A percentile compares a stretch with the other conserved stretches of the same genome.
Evolutionary conservation across 2,329 filamentous ascomycete genomes (phyloP).

Genomic region (Calonectria montana): DNA sequence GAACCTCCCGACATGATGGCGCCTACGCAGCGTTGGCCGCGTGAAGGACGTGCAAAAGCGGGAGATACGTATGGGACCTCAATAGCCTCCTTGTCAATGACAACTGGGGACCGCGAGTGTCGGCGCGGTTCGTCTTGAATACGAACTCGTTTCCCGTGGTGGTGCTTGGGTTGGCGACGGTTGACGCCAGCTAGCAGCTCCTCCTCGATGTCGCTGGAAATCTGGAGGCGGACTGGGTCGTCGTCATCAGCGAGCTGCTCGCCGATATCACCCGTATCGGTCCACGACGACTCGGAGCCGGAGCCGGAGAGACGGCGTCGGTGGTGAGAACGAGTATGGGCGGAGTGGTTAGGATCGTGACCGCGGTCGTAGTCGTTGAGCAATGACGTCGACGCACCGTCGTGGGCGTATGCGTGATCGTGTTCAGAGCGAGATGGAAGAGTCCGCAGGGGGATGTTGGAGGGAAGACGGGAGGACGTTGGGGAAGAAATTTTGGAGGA

Average conservation of each 20-base stretch:
- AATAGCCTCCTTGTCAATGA: constrained; percentile 80
- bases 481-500: constrained; percentile 86
- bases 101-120: constrained; percentile 52
- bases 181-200: constrained; percentile 65
- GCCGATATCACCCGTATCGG: constrained; percentile 93
- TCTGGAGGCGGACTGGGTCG: constrained; percentile 80
- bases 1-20: constrained; percentile 87
- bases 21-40: constrained; percentile 77
- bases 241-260: constrained; percentile 84
- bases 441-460: constrained; percentile 89
- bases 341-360: constrained; percentile 57
- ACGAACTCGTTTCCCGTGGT: constrained; percentile 72
- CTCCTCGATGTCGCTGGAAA: constrained; percentile 74
- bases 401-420: constrained; percentile 53
- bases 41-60: constrained; percentile 70
- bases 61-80: constrained; percentile 74
- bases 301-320: constrained; percentile 54
- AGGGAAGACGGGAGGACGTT: constrained; percentile 75
- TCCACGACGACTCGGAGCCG: constrained; percentile 82
- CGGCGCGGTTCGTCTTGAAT: constrained; percentile 65
- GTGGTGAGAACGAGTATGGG: constrained; percentile 54
- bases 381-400: constrained; percentile 52
- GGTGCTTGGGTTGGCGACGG: constrained; percentile 57
- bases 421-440: constrained; percentile 60
- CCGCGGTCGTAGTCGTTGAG: constrained; percentile 56